Conservation (phyloP, 2,329 filamentous ascomycete species). For the Akanthomyces uredinophilus region DNA sequence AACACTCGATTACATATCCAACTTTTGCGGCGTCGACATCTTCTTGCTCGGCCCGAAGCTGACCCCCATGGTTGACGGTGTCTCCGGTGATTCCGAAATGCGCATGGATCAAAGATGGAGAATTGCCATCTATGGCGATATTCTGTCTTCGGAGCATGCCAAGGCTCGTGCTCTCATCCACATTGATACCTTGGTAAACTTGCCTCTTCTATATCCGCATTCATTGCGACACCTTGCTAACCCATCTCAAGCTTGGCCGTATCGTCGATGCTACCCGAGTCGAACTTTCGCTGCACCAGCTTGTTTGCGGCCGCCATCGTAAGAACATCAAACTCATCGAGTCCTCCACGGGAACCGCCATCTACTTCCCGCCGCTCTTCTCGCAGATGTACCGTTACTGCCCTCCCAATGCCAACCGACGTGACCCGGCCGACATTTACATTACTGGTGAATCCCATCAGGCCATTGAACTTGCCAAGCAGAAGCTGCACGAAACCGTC, state of each 20-base stretch:
- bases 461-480: constrained; percentile 82
- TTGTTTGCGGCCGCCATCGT: constrained; percentile 86
- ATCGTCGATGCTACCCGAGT: constrained; percentile 75
- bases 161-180: constrained; percentile 95
- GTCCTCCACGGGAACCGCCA: constrained; percentile 89
- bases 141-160: constrained; percentile 91
- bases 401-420: constrained; percentile 71
- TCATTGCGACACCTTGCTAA: constrained; percentile 15
- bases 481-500: constrained; percentile 82
- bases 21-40: constrained; percentile 90
- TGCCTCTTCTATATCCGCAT: neutral
- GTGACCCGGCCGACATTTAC: constrained; percentile 85
- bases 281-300: constrained; percentile 81
- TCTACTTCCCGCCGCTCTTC: constrained; percentile 96
- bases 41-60: constrained; percentile 91
- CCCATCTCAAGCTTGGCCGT: constrained; percentile 54
- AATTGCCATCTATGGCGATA: constrained; percentile 90
- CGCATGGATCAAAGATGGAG: constrained; percentile 86
- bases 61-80: constrained; percentile 67
- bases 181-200: constrained; percentile 81
- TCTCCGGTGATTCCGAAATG: constrained; percentile 74
- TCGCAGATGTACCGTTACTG: constrained; percentile 87
- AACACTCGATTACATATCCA: constrained; percentile 80
- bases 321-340: constrained; percentile 99
- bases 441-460: constrained; percentile 87